phyloP scores from a whole-genome alignment of 2,329 filamentous ascomycete species.

The Stromatinia cepivora region DNA sequence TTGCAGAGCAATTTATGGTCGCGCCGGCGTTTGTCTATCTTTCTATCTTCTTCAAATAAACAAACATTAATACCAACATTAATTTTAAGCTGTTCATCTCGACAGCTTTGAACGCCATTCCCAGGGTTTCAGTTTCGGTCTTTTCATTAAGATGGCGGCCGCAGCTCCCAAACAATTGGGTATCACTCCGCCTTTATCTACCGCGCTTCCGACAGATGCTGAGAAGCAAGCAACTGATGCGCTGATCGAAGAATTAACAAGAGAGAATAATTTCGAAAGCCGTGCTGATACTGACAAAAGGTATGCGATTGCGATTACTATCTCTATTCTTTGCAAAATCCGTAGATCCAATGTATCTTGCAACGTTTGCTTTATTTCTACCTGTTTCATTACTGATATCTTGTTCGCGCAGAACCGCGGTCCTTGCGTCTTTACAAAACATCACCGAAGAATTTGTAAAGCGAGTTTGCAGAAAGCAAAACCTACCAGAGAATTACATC shows the following conservation, averaged over 20 bases:
- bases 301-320: conserved; percentile 47
- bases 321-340: background rate
- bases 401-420: conserved; percentile 52
- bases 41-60: background rate
- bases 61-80: conserved; percentile 17
- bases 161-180: conserved; percentile 48
- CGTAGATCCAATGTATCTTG: background rate
- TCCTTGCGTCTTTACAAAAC: conserved; percentile 73
- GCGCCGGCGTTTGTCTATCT: background rate
- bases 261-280: conserved; percentile 89
- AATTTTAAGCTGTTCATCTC: background rate
- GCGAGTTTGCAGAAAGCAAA: conserved; percentile 59
- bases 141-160: conserved; percentile 36
- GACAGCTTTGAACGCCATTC: conserved; percentile 2
- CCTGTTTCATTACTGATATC: conserved; percentile 19
- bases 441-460: conserved; percentile 87
- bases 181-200: conserved; percentile 82
- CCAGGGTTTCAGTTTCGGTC: conserved; percentile 1
- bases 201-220: conserved; percentile 68
- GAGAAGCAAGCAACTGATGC: conserved; percentile 77
- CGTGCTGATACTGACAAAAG: conserved; percentile 80
- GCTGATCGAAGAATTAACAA: conserved; percentile 80
- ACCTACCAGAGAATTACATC: conserved; percentile 71
- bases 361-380: background rate
- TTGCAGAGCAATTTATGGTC: conserved; percentile 10